Percentiles rank a stretch among this genome's conserved stretches.
These are phyloP conservation scores for Pinus taeda DNA, from an alignment of 75 land plant genomes.

Conservation along the genomic window DNA sequence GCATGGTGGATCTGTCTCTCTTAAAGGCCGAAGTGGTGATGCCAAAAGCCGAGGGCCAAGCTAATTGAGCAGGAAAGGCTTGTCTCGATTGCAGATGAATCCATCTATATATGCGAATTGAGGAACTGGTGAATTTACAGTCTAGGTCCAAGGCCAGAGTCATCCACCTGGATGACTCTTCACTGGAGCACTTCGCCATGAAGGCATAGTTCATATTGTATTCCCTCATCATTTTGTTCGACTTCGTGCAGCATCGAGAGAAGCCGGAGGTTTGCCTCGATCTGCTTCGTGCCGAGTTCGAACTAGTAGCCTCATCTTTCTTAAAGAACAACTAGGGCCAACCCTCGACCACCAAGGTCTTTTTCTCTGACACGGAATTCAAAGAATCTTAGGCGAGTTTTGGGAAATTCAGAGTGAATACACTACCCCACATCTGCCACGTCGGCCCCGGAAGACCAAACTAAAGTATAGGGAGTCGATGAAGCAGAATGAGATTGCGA, in stretches of 20 bases:
- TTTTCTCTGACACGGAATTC: slow-evolving; percentile 91
- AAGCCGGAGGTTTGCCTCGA: slow-evolving; percentile 73
- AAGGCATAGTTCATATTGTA: slow-evolving; percentile 51
- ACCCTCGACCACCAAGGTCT: slow-evolving; percentile 40
- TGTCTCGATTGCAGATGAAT: too few species aligned
- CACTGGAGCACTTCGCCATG: slow-evolving; percentile 48
- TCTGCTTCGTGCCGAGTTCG: slow-evolving; percentile 66
- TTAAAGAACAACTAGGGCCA: slow-evolving; percentile 33
- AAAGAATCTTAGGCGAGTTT: slow-evolving; percentile 71
- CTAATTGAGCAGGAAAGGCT: too few species aligned
- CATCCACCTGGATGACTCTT: slow-evolving; percentile 74
- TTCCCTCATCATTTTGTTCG: slow-evolving; percentile 88
- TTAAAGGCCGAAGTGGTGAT: too few species aligned
- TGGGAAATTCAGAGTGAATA: slow-evolving; percentile 64
- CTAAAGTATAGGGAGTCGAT: slow-evolving; percentile 51
- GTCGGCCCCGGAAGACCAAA: slow-evolving; percentile 25
- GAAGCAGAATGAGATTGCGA: slow-evolving; percentile 46
- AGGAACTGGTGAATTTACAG: slow-evolving; percentile 23
- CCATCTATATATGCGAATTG: background rate
- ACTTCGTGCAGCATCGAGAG: slow-evolving; percentile 77
- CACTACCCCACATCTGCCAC: slow-evolving; percentile 77
- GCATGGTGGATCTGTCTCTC: too few species aligned
- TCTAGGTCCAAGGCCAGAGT: slow-evolving; percentile 54
- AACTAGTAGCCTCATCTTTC: slow-evolving; percentile 61
- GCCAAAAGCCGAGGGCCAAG: too few species aligned